Evolutionary conservation across 2,329 filamentous ascomycete species (phyloP), one percentile per base, ranked within the genome.

Genomic region (Hypoxylon sp.): DNA sequence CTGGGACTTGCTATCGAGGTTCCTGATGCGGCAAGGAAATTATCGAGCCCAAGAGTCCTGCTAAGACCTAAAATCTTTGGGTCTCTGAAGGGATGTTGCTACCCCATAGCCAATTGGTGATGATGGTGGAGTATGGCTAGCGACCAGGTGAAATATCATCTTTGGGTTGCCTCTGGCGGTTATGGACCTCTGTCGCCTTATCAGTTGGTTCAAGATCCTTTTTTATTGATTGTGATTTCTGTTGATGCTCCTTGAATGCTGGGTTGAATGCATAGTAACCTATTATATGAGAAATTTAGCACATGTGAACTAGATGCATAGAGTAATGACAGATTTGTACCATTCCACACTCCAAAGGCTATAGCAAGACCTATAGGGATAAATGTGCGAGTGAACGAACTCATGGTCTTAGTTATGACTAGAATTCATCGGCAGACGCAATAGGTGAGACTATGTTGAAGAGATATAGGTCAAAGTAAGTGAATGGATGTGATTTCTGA

Each of bases 341-440:
- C 78, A 58, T 78, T 80, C n/a, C 42, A 73, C 39, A 80, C 63
- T 29, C 78, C 78, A 63, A 75, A 74, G 6, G 74, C 64, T 19
- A 79, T 57, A 5, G 78, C 78, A n/a, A 80, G 44, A 37, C 74
- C 66, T 6, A 77, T 42, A n/a, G 75, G 75, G 42, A 76, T 14
- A n/a, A 67, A 68, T n/a, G 44, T 69, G 13, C 75, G 73, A 19
- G 37, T 55, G 55, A 76, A 73, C 47, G 70, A 69, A 64, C 75
- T 74, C 75, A 76, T 77, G 8, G 5, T 58, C 33, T 35, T 9
- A 33, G 22, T 59, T 44, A 35, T 61, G 10, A 14, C 4, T 17
- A 5, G 24, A 26, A 6, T 26, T 4, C 13, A 22, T 29, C 47
- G 10, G 26, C 13, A 56, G 33, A 9, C 10, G 33, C 14, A 26